These are phyloP conservation scores for Trichoderma sp. DNA, from an alignment of 2,329 filamentous ascomycete species.

Conservation along the genomic window DNA sequence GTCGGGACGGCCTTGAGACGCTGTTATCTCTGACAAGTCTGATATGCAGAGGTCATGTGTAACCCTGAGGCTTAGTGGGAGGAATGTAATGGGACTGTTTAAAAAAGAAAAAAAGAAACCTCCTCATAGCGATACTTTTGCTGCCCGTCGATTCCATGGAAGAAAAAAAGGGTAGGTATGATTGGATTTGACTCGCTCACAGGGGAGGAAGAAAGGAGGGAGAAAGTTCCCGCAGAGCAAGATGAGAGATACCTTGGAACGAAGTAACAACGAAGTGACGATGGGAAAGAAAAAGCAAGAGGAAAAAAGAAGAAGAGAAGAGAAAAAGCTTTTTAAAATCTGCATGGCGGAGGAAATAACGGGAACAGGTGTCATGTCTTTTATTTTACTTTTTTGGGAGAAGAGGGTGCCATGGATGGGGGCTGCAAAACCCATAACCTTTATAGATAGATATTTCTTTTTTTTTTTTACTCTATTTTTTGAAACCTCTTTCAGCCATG, in stretches of 20 bases:
- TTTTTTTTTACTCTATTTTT: background rate
- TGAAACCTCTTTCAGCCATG: background rate
- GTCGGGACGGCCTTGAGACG: background rate
- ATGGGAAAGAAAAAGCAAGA: background rate
- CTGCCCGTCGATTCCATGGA: background rate
- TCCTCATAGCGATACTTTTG: slow-evolving; percentile 11
- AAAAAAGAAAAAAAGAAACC: background rate
- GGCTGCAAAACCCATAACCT: slow-evolving; percentile 5
- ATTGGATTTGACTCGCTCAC: slow-evolving; percentile 6
- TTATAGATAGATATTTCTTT: slow-evolving; percentile 16
- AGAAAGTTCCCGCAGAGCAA: background rate
- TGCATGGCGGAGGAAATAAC: slow-evolving; percentile 11
- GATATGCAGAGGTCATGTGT: background rate
- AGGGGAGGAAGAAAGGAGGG: background rate
- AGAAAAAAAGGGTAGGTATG: background rate
- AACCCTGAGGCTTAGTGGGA: background rate
- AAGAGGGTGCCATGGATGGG: background rate
- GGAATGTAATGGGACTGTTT: slow-evolving; percentile 14
- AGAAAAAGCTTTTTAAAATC: background rate
- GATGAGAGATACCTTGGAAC: slow-evolving; percentile 15
- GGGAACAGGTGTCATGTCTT: slow-evolving; percentile 7
- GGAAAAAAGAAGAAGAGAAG: background rate
- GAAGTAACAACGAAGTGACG: slow-evolving; percentile 6
- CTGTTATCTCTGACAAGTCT: background rate
- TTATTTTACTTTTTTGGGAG: background rate